These are phyloP conservation scores for Trichoderma afroharzianum DNA, from an alignment of 2,329 filamentous ascomycete genomes.

Conservation along the genomic window DNA sequence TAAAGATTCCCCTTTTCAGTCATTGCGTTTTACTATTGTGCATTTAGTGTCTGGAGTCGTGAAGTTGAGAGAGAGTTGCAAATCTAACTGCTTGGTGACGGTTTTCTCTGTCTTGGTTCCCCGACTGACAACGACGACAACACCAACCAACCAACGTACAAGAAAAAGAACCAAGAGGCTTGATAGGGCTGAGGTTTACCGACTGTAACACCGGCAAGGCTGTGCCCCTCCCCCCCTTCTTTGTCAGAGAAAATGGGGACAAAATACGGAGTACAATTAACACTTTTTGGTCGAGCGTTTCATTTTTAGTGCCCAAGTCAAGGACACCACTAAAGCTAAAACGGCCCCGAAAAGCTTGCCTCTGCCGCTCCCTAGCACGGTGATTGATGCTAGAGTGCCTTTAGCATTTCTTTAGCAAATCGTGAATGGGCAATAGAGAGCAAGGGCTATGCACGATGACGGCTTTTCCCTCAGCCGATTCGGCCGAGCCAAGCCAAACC, in stretches of 20 bases:
- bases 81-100: neutral
- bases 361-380: neutral
- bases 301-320: neutral
- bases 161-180: neutral
- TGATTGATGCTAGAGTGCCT: neutral
- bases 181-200: neutral
- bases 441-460: conserved; percentile 8
- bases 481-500: conserved; percentile 4
- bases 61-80: neutral
- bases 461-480: conserved; percentile 3
- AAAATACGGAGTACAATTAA: neutral
- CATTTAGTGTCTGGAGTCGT: neutral
- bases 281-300: neutral
- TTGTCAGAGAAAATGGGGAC: neutral
- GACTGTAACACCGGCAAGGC: neutral
- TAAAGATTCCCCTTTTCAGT: neutral
- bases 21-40: neutral
- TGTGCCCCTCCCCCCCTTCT: neutral
- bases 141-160: neutral
- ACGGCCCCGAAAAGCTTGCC: neutral
- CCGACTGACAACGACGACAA: neutral
- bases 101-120: neutral
- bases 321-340: neutral
- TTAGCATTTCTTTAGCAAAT: neutral
- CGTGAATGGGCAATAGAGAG: neutral